Percentiles rank a stretch among this genome's conserved stretches.
Conservation (phyloP, 2,329 filamentous ascomycete genomes). For the Aureobasidium lini region DNA sequence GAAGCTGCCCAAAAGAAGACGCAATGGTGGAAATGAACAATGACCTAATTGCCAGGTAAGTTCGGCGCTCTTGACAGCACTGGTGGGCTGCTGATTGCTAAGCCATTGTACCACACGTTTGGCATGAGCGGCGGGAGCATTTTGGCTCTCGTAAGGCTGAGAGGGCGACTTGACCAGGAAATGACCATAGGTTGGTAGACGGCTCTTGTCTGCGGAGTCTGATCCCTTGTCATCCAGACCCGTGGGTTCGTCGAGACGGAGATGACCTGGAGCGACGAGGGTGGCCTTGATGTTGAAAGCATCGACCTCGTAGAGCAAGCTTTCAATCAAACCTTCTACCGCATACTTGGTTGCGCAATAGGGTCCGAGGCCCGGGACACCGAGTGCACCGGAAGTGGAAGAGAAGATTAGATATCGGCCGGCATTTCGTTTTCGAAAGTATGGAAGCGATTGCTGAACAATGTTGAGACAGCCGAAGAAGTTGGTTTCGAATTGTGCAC, state of each 20-base stretch:
- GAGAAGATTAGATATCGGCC: constrained; percentile 94
- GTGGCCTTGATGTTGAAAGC: constrained; percentile 88
- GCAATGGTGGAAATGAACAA: constrained; percentile 84
- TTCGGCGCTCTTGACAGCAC: constrained; percentile 86
- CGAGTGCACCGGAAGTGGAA: constrained; percentile 83
- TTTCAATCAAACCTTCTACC: constrained; percentile 89
- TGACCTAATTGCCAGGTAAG: constrained; percentile 89
- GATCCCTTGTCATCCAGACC: constrained; percentile 26
- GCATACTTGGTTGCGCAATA: constrained; percentile 98
- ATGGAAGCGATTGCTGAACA: constrained; percentile 77
- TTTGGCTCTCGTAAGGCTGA: constrained; percentile 68
- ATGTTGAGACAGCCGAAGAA: constrained; percentile 95
- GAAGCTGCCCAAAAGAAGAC: constrained; percentile 83
- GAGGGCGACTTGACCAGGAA: constrained; percentile 84
- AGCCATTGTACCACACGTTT: constrained; percentile 92
- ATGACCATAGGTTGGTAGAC: constrained; percentile 75
- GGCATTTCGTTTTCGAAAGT: constrained; percentile 55
- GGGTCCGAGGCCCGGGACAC: constrained; percentile 83
- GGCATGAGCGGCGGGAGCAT: constrained; percentile 79
- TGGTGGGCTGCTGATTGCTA: constrained; percentile 84
- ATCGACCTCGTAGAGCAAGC: constrained; percentile 93
- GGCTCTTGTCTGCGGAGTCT: constrained; percentile 20
- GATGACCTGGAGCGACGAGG: constrained; percentile 82
- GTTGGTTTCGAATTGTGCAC: constrained; percentile 96
- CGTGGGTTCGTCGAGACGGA: constrained; percentile 71